phyloP scores from a whole-genome alignment of 495 filamentous ascomycete species.

The Hyaloscypha hepaticicola region DNA sequence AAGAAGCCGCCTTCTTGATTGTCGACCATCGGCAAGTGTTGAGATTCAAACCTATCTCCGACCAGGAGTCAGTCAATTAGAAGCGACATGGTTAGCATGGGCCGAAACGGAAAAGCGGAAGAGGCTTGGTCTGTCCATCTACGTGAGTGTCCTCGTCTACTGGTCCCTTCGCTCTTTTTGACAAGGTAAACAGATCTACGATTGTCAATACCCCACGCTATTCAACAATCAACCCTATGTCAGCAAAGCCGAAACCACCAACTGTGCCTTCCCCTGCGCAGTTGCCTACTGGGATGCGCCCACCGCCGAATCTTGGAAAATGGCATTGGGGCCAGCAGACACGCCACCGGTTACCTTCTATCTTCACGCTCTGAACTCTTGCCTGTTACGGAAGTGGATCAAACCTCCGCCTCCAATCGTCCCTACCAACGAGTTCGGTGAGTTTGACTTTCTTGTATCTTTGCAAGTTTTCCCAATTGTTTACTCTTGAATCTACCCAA shows the following conservation, averaged over 20 bases:
- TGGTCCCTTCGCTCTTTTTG: not conserved
- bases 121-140: conserved; percentile 33
- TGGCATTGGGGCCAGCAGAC: conserved; percentile 26
- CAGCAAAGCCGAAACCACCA: conserved; percentile 33
- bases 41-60: conserved; percentile 10
- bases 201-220: conserved; percentile 31
- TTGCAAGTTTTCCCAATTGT: too few relatives aligned
- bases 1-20: conserved; percentile 31
- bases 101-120: conserved; percentile 31
- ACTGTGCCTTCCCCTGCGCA: conserved; percentile 31
- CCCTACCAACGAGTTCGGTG: conserved; percentile 23
- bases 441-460: not conserved
- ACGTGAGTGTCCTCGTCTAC: conserved; percentile 23
- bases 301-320: conserved; percentile 28
- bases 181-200: conserved; percentile 24
- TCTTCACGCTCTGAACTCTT: conserved; percentile 30
- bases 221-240: conserved; percentile 35
- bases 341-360: conserved; percentile 28
- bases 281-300: conserved; percentile 27
- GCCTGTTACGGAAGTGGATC: conserved; percentile 26
- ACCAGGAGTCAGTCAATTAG: conserved; percentile 18
- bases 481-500: too few relatives aligned
- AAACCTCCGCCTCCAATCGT: conserved; percentile 24
- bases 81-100: conserved; percentile 32
- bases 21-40: conserved; percentile 21